A percentile compares a stretch with the other conserved stretches of the same genome.
Conservation (phyloP, 768 basidiomycete species). For the Scleroderma citrinum region DNA sequence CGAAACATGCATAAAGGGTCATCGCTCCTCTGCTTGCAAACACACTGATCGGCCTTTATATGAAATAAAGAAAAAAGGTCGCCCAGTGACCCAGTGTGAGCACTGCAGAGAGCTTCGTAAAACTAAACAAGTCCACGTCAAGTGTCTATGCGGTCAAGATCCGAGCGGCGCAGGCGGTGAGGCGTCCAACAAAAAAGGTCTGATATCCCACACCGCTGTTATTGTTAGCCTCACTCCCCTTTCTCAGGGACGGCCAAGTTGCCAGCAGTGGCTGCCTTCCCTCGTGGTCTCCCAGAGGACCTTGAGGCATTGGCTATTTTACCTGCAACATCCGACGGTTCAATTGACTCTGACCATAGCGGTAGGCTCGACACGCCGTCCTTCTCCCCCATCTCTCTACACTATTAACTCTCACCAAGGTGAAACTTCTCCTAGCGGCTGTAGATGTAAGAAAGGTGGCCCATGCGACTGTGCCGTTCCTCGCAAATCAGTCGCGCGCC, state of each 20-base stretch:
- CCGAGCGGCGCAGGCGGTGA: constrained; percentile 12
- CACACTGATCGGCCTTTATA: constrained; percentile 85
- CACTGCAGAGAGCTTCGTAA: constrained; percentile 43
- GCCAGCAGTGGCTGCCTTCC: constrained; percentile 71
- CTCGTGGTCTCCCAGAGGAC: constrained; percentile 66
- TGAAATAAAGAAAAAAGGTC: constrained; percentile 68
- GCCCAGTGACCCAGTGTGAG: constrained; percentile 51
- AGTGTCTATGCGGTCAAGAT: constrained; percentile 41
- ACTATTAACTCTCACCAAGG: constrained; percentile 45
- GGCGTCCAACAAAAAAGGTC: constrained; percentile 57
- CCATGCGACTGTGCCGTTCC: constrained; percentile 56
- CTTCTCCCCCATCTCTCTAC: constrained; percentile 31
- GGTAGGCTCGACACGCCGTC: constrained; percentile 53
- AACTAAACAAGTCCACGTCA: constrained; percentile 41
- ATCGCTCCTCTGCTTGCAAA: constrained; percentile 83
- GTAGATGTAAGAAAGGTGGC: constrained; percentile 41
- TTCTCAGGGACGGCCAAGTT: constrained; percentile 50
- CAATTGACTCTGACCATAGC: constrained; percentile 58
- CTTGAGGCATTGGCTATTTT: constrained; percentile 47
- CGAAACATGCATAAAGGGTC: constrained; percentile 92
- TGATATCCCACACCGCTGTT: constrained; percentile 23
- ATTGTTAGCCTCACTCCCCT: constrained; percentile 33
- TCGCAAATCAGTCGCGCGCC: constrained; percentile 37
- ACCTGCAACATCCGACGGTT: constrained; percentile 40
- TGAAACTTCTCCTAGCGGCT: constrained; percentile 40